Evolutionary conservation across 2,329 filamentous ascomycete species (phyloP).

Genomic region (Paecilomyces dactylethromorphus): DNA sequence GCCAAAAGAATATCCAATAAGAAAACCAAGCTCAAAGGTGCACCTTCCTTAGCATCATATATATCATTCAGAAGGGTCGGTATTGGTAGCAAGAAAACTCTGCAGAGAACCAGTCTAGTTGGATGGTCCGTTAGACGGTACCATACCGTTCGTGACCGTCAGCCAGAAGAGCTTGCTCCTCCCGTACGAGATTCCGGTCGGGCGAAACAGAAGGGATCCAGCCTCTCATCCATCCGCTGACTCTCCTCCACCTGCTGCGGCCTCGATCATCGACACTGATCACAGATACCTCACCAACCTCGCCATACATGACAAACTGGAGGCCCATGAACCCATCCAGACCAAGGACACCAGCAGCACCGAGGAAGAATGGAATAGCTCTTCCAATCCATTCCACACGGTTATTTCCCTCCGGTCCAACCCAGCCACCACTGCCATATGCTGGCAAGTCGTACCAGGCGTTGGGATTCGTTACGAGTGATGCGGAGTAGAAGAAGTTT

Average conservation of each 20-base stretch:
- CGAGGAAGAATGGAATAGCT: constrained; percentile 59
- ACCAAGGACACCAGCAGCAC: constrained; percentile 57
- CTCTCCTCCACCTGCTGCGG: constrained; percentile 47
- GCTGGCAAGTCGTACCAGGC: constrained; percentile 54
- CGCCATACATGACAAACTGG: constrained; percentile 57
- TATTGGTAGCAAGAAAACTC: background rate
- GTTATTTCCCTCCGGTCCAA: constrained; percentile 48
- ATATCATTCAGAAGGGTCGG: background rate
- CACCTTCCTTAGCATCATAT: background rate
- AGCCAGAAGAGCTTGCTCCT: background rate
- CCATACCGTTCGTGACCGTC: background rate
- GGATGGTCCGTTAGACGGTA: background rate
- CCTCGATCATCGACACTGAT: constrained; percentile 42
- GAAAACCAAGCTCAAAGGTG: background rate
- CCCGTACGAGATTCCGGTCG: constrained; percentile 6
- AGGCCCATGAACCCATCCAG: constrained; percentile 57
- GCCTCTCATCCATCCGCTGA: constrained; percentile 60
- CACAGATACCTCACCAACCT: constrained; percentile 36
- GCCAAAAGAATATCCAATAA: background rate
- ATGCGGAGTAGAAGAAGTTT: constrained; percentile 61
- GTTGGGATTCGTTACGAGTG: constrained; percentile 57
- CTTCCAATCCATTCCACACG: constrained; percentile 51
- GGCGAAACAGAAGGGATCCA: constrained; percentile 52
- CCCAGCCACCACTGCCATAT: constrained; percentile 56
- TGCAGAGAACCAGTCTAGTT: background rate